These are phyloP conservation scores for Inonotus hispidus DNA, from an alignment of 1,284 basidiomycete species.

Conservation along the genomic window DNA sequence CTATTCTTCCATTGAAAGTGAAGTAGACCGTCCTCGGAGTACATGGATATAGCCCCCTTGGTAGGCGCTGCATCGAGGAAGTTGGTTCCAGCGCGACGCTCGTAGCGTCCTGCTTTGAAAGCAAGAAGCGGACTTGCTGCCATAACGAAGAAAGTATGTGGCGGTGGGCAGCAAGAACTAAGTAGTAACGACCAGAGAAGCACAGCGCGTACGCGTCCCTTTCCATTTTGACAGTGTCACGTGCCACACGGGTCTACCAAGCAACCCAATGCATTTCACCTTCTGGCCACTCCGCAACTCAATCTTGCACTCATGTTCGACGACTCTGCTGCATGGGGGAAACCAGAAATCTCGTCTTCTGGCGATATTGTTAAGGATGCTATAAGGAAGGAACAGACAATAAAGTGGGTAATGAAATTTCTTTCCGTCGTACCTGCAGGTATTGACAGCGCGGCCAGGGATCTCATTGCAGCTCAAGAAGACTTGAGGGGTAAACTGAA, in stretches of 20 bases:
- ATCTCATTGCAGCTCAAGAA: conserved; percentile 65
- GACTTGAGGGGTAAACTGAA: conserved; percentile 58
- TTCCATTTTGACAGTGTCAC: not conserved
- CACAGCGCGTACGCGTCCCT: not conserved
- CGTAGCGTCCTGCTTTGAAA: conserved; percentile 77
- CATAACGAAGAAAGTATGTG: conserved; percentile 10
- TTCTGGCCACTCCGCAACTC: not conserved
- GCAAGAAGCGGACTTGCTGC: conserved; percentile 44
- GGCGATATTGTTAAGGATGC: conserved; percentile 69
- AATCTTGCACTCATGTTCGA: conserved; percentile 38
- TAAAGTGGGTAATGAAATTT: conserved; percentile 39
- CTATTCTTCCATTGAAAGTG: conserved; percentile 77
- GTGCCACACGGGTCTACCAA: no score
- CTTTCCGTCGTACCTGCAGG: not conserved
- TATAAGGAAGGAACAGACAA: conserved; percentile 60
- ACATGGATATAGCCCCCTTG: conserved; percentile 67
- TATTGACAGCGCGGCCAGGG: conserved; percentile 37
- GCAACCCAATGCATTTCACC: not conserved
- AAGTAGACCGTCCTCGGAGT: conserved; percentile 66
- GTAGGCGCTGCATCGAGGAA: conserved; percentile 57
- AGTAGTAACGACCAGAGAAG: not conserved
- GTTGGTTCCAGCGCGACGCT: conserved; percentile 59
- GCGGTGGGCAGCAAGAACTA: not conserved
- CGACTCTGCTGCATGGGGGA: conserved; percentile 58
- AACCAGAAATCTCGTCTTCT: conserved; percentile 35